Conservation (phyloP, 768 basidiomycete genomes). For the Hygrocybe punicea region DNA sequence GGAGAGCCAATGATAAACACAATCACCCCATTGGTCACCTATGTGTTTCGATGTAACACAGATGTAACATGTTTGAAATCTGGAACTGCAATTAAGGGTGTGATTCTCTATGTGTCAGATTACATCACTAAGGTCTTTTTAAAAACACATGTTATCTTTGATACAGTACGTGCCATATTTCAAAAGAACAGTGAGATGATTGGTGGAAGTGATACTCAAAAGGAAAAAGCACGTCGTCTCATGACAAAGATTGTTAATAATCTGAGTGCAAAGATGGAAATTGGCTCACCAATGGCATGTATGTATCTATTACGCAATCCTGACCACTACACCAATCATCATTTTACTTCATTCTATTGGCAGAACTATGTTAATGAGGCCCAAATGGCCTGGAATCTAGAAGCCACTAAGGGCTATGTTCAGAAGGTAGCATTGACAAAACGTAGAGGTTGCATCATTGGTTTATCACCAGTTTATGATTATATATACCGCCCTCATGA, state of each 20-base stretch:
- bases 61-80: constrained; percentile 34
- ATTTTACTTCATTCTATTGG: constrained; percentile 21
- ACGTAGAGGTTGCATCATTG: constrained; percentile 13
- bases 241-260: constrained; percentile 29
- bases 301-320: constrained; percentile 25
- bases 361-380: constrained; percentile 17
- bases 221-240: constrained; percentile 19
- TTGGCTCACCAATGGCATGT: constrained; percentile 28
- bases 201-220: not conserved
- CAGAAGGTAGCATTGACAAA: constrained; percentile 23
- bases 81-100: constrained; percentile 35
- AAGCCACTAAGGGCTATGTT: constrained; percentile 4
- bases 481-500: constrained; percentile 25
- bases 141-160: constrained; percentile 36
- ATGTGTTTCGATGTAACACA: constrained; percentile 35
- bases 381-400: constrained; percentile 8
- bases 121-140: constrained; percentile 36
- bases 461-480: constrained; percentile 23
- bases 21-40: constrained; percentile 25
- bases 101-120: constrained; percentile 35
- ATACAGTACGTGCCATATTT: constrained; percentile 23
- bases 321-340: constrained; percentile 33
- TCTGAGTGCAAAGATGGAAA: constrained; percentile 27
- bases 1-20: constrained; percentile 34
- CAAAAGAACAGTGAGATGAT: constrained; percentile 21